Percentiles rank a stretch among this genome's conserved stretches.
These are phyloP conservation scores for Argentina anserina DNA, from an alignment of 306 rosid species.

Conservation along the genomic window DNA sequence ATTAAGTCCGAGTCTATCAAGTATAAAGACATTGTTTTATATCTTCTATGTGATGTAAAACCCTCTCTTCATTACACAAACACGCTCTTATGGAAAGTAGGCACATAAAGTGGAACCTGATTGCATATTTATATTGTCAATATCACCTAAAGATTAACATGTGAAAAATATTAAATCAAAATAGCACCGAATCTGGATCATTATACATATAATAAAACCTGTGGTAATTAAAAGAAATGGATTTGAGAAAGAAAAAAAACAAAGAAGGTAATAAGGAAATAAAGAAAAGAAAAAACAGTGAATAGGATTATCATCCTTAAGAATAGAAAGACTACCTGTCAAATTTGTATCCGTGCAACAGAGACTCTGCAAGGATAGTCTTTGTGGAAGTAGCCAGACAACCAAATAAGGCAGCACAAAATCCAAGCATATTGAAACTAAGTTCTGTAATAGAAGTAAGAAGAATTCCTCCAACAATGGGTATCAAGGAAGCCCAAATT, in stretches of 20 bases:
- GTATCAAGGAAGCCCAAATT: slow-evolving; percentile 87
- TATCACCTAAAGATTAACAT: not conserved
- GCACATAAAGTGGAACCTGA: not conserved
- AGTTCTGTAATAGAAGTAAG: slow-evolving; percentile 93
- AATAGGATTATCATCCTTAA: slow-evolving; percentile 3
- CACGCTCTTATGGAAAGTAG: not conserved
- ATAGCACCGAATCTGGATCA: not conserved
- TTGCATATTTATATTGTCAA: not conserved
- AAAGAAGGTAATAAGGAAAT: not conserved
- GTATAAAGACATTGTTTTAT: not conserved
- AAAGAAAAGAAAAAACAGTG: not conserved
- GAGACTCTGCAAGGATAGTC: slow-evolving; percentile 91
- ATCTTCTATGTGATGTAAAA: not conserved
- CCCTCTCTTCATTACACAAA: not conserved
- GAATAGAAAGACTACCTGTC: slow-evolving; percentile 60
- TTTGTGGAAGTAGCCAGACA: slow-evolving; percentile 98
- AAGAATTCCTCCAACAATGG: slow-evolving; percentile 99
- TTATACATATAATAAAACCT: not conserved
- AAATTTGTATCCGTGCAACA: slow-evolving; percentile 92
- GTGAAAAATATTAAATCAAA: not conserved
- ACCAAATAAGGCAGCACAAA: slow-evolving; percentile 96
- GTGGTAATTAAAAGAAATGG: not conserved
- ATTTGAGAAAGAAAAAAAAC: not conserved
- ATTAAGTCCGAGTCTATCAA: not conserved
- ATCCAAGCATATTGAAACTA: slow-evolving; percentile 87